Conservation (phyloP, 1,139 yeast species). For the Yamadazyma atlantica region DNA sequence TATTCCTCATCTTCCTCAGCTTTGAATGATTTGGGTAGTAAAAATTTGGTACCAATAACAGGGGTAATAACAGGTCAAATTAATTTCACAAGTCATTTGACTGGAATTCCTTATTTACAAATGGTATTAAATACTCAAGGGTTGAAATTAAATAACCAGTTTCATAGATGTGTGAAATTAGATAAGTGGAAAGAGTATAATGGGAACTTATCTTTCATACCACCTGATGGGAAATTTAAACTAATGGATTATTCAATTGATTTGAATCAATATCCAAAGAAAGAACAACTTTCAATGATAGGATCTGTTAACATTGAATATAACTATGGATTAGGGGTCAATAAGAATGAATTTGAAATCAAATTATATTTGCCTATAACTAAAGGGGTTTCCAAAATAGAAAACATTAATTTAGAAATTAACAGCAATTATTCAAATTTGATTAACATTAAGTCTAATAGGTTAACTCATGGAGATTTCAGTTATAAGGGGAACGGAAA, state of each 20-base stretch:
- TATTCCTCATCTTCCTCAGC: constrained; percentile 22
- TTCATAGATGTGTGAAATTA: constrained; percentile 59
- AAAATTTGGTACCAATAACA: constrained; percentile 39
- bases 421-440: constrained; percentile 12
- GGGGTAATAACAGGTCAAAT: constrained; percentile 69
- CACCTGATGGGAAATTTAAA: constrained; percentile 81
- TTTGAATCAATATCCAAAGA: constrained; percentile 21
- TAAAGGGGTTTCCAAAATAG: constrained; percentile 54
- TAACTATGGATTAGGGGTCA: constrained; percentile 58
- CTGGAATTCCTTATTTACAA: constrained; percentile 74
- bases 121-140: constrained; percentile 50
- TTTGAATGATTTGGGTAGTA: constrained; percentile 9
- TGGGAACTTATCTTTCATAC: constrained; percentile 65
- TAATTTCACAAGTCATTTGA: constrained; percentile 62
- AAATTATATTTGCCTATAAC: constrained; percentile 54
- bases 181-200: constrained; percentile 39
- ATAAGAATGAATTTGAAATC: constrained; percentile 75
- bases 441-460: constrained; percentile 44
- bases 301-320: constrained; percentile 65
- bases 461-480: constrained; percentile 76
- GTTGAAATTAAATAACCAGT: constrained; percentile 35
- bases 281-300: constrained; percentile 25
- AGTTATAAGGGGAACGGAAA: constrained; percentile 49
- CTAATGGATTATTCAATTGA: constrained; percentile 68
- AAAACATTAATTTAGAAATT: constrained; percentile 54